Conservation (phyloP, 1,284 basidiomycete species). For the Amylostereum areolatum region DNA sequence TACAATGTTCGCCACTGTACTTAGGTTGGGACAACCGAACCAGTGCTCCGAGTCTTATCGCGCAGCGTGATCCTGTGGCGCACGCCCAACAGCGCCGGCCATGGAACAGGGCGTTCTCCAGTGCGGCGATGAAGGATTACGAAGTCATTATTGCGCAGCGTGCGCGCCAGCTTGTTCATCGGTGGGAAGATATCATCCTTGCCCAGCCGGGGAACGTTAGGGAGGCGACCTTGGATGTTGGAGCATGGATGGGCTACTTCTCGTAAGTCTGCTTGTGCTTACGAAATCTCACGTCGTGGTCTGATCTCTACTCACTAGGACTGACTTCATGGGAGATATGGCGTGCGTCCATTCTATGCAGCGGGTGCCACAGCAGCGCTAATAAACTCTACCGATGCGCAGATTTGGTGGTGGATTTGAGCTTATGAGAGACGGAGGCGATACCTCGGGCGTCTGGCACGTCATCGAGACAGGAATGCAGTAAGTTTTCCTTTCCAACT, state of each 20-base stretch:
- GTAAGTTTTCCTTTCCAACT: constrained; percentile 1
- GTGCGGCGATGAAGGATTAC: constrained; percentile 11
- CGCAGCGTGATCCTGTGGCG: constrained; percentile 5
- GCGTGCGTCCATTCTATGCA: constrained; percentile 6
- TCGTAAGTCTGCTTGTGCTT: constrained; percentile 5
- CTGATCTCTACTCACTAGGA: constrained; percentile 2
- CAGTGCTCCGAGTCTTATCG: constrained; percentile 1
- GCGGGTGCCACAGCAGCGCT: background rate
- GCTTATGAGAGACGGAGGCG: constrained; percentile 9
- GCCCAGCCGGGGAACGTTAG: background rate
- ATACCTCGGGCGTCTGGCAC: constrained; percentile 4
- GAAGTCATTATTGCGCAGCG: constrained; percentile 6
- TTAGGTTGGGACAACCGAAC: constrained; percentile 2
- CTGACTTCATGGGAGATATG: constrained; percentile 16
- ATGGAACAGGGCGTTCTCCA: constrained; percentile 14
- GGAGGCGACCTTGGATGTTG: background rate
- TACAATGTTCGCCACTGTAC: too few relatives aligned
- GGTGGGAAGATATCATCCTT: background rate
- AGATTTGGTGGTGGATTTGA: constrained; percentile 16
- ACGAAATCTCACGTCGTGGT: background rate
- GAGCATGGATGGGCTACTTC: constrained; percentile 15
- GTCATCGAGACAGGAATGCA: constrained; percentile 4
- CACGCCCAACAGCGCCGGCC: constrained; percentile 10
- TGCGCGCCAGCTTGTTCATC: background rate
- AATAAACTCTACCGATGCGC: background rate